Conservation (phyloP, 208 protist genomes). For the Leishmania lainsoni region DNA sequence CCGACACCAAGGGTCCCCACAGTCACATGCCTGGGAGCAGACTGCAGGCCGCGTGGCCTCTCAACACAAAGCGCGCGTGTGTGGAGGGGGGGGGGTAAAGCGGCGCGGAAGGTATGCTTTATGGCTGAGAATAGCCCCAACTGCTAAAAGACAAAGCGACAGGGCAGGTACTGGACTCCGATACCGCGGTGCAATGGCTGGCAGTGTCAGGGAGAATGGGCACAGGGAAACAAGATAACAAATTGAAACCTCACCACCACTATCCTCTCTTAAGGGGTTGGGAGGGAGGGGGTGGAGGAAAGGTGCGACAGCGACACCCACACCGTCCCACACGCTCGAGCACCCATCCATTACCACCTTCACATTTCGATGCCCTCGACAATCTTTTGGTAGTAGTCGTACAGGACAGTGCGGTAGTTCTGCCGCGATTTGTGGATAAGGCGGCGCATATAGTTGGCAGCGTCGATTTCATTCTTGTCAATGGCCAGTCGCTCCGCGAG, state of each 20-base stretch:
- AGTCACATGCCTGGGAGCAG: background rate
- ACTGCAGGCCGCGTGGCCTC: background rate
- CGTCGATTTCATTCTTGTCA: constrained; percentile 75
- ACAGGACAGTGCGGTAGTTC: constrained; percentile 83
- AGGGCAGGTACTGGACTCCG: background rate
- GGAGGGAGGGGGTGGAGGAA: too few species aligned
- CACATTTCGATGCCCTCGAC: constrained; percentile 83
- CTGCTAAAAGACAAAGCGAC: too few species aligned
- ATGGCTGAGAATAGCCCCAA: too few species aligned
- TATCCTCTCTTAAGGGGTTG: too few species aligned
- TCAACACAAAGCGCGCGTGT: background rate
- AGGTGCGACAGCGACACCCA: too few species aligned
- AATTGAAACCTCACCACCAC: too few species aligned
- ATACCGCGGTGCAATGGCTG: background rate
- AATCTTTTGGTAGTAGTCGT: constrained; percentile 83
- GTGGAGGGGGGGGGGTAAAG: too few species aligned
- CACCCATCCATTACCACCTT: background rate
- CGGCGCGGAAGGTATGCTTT: too few species aligned
- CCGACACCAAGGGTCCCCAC: background rate
- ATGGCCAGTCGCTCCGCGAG: constrained; percentile 72
- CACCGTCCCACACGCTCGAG: background rate
- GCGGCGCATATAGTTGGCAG: constrained; percentile 80
- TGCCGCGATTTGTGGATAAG: constrained; percentile 78
- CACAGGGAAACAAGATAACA: too few species aligned
- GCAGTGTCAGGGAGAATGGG: background rate